Evolutionary conservation across 192 early-diverging fungal genomes (phyloP).

Genomic region (Piromyces sp.): DNA sequence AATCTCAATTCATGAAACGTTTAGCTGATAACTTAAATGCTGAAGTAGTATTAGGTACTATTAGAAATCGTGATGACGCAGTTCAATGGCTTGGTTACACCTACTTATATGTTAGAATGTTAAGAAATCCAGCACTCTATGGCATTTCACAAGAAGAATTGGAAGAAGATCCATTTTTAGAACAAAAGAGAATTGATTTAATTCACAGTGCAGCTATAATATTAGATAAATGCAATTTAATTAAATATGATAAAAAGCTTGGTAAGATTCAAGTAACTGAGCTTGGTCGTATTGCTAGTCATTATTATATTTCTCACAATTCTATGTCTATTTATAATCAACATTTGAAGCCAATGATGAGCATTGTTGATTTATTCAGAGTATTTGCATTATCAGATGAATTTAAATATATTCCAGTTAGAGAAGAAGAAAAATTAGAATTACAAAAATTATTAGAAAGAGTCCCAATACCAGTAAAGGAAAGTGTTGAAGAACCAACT

Average conservation of each 20-base stretch:
- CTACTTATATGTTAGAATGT: slow-evolving; percentile 92
- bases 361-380: slow-evolving; percentile 73
- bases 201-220: slow-evolving; percentile 70
- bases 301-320: slow-evolving; percentile 83
- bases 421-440: slow-evolving; percentile 88
- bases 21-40: slow-evolving; percentile 89
- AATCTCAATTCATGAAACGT: slow-evolving; percentile 76
- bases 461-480: slow-evolving; percentile 91
- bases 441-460: slow-evolving; percentile 72
- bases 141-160: slow-evolving; percentile 51
- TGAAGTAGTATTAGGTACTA: slow-evolving; percentile 82
- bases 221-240: slow-evolving; percentile 77
- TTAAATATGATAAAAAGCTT: slow-evolving; percentile 87
- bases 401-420: slow-evolving; percentile 84
- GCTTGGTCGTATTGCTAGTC: slow-evolving; percentile 85
- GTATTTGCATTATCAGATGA: slow-evolving; percentile 79
- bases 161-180: slow-evolving; percentile 59
- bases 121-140: slow-evolving; percentile 74
- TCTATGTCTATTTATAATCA: slow-evolving; percentile 90
- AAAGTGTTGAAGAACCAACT: slow-evolving; percentile 69
- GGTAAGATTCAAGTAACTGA: slow-evolving; percentile 79
- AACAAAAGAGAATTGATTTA: slow-evolving; percentile 73
- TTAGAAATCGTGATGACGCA: slow-evolving; percentile 81
- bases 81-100: slow-evolving; percentile 91
- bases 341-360: slow-evolving; percentile 78